Evolutionary conservation across 2,329 filamentous ascomycete genomes (phyloP), one percentile per base, ranked within the genome.

Genomic region (Raffaelea albimanens): DNA sequence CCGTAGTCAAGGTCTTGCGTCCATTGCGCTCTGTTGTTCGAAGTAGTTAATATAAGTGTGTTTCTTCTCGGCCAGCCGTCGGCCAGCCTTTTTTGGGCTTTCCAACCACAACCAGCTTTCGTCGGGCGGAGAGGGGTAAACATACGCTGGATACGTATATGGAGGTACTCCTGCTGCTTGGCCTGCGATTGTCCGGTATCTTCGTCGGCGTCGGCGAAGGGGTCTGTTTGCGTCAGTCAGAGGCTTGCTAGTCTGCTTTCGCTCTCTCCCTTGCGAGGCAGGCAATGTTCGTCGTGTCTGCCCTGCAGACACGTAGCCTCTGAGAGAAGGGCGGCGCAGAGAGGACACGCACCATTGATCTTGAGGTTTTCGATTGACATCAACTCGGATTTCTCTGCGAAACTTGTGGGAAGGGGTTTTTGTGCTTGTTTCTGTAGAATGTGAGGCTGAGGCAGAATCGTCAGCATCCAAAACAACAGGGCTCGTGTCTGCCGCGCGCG

Each of bases 121-220:
- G n/a, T n/a, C n/a, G n/a, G 33, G 22, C 20, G 22, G 14, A 38
- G 33, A 8, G 20, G 8, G 34, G 25, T 7, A 43, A 22, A 46
- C 47, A 41, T 83, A 97, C 91, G 93, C 70, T 98, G 93, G 69
- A 97, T 97, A 73, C 93, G 90, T 72, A 98, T 97, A 76, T 97
- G 93, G 70, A 97, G 95, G 71, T 96, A 95, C 73, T 95, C 94
- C 75, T 95, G 87, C 68, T 55, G 47, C 46, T 55, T 86, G 75
- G 93, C 93, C 68, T 82, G 53, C 42, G 52, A 85, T 75, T 95
- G 87, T 78, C 89, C 90, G 71, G 85, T 89, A 72, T 95, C 90
- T 84, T 96, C 91, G 87, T 96, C 93, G 82, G 90, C 93, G 87
- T 97, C 93, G 85, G 93, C 93, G 88, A 98, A 98, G 85, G 93